Conservation (phyloP, 768 basidiomycete species). For the Ephemerocybe angulata region DNA sequence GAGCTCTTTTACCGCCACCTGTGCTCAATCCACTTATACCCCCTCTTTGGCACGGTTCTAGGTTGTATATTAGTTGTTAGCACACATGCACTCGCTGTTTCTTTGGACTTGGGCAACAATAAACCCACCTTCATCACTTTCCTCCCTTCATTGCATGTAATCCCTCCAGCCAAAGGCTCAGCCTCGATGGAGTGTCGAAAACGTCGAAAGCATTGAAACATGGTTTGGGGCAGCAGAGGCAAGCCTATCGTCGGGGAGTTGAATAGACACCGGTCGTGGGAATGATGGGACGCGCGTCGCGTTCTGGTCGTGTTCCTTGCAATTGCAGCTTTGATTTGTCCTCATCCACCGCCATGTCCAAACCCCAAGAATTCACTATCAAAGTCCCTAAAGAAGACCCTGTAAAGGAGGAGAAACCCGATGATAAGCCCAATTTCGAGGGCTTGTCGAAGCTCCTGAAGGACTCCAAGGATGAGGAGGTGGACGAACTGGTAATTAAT, state of each 20-base stretch:
- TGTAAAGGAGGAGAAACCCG: slow-evolving; percentile 62
- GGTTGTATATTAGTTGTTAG: too few species aligned
- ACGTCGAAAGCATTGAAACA: too few species aligned
- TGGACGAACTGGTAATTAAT: slow-evolving; percentile 76
- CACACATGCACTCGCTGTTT: too few species aligned
- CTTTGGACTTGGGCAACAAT: too few species aligned
- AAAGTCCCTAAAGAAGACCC: slow-evolving; percentile 72
- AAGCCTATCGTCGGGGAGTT: background rate
- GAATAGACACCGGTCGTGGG: slow-evolving; percentile 24
- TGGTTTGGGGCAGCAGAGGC: too few species aligned
- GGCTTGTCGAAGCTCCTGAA: slow-evolving; percentile 52
- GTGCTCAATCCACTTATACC: too few species aligned
- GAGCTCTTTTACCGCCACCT: too few species aligned
- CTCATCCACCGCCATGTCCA: slow-evolving; percentile 44
- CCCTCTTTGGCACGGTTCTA: too few species aligned
- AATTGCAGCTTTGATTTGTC: slow-evolving; percentile 5
- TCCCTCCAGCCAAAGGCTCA: too few species aligned
- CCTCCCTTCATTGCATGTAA: too few species aligned
- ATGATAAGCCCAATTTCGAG: slow-evolving; percentile 31
- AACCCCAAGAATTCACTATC: slow-evolving; percentile 56
- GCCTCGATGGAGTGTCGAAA: too few species aligned
- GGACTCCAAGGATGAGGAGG: slow-evolving; percentile 52
- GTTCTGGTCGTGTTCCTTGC: slow-evolving; percentile 23
- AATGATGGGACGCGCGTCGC: slow-evolving; percentile 53
- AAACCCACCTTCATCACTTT: too few species aligned